Conservation (phyloP, 768 basidiomycete genomes). For the Boletus sp. region DNA sequence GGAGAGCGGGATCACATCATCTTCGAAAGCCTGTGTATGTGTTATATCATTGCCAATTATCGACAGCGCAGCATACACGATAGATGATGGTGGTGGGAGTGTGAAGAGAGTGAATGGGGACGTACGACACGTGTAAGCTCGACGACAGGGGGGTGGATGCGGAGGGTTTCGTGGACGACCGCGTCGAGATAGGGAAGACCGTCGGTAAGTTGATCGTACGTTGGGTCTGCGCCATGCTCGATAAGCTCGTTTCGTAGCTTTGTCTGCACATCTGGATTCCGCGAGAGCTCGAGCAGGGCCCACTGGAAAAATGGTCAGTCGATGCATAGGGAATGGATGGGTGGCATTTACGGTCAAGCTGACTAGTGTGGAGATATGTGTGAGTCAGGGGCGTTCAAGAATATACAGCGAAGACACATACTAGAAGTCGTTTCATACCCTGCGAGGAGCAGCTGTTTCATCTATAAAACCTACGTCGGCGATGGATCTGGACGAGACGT, state of each 20-base stretch:
- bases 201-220: constrained; percentile 50
- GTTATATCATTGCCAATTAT: background rate
- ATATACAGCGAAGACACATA: background rate
- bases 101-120: background rate
- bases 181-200: constrained; percentile 50
- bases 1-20: constrained; percentile 41
- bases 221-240: constrained; percentile 44
- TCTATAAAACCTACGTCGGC: constrained; percentile 1
- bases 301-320: too few species aligned
- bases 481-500: background rate
- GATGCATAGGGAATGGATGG: too few species aligned
- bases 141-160: too few species aligned
- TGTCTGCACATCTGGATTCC: constrained; percentile 43
- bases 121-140: background rate
- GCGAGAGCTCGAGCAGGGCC: constrained; percentile 46
- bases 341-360: too few species aligned
- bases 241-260: constrained; percentile 49
- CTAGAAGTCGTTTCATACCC: constrained; percentile 23
- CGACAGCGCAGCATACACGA: background rate
- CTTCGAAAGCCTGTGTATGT: constrained; percentile 39
- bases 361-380: too few species aligned
- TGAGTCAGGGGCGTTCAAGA: too few species aligned
- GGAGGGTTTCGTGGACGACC: too few species aligned
- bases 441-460: constrained; percentile 17
- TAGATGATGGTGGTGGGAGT: too few species aligned